Evolutionary conservation across 352 stramenopile genomes (phyloP).

Genomic region (Globisporangium ultimum): DNA sequence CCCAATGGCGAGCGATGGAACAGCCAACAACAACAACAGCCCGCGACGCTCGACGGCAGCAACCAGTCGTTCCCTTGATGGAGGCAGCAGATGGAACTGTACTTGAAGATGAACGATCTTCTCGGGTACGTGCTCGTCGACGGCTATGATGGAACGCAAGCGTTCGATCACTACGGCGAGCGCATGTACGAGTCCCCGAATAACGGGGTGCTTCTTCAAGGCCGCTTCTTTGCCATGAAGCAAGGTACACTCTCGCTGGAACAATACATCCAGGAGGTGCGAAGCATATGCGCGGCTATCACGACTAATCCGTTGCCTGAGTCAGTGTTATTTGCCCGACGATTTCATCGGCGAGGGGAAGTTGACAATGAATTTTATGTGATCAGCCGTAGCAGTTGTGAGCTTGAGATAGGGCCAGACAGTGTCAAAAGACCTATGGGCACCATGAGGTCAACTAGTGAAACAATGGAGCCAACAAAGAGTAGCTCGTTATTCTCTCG

Average conservation of each 20-base stretch:
- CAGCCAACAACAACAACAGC: too few species aligned
- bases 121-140: too few species aligned
- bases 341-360: not conserved
- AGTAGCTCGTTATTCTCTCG: not conserved
- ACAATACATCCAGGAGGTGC: not conserved
- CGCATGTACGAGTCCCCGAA: conserved; percentile 1
- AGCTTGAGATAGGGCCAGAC: not conserved
- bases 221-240: conserved; percentile 3
- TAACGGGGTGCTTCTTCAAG: conserved; percentile 3
- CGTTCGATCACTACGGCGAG: too few species aligned
- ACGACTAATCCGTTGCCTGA: conserved; percentile 4
- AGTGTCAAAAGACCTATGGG: not conserved
- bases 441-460: not conserved
- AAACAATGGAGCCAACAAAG: not conserved
- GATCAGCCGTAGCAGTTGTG: not conserved
- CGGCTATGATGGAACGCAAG: too few species aligned
- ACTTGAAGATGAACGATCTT: too few species aligned
- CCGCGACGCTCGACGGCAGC: too few species aligned
- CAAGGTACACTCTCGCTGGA: not conserved
- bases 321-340: not conserved
- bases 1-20: too few species aligned
- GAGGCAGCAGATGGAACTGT: too few species aligned
- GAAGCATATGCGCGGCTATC: conserved; percentile 1
- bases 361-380: not conserved
- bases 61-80: too few species aligned